A percentile compares a stretch with the other conserved stretches of the same genome.
Evolutionary conservation across 2,329 filamentous ascomycete species (phyloP).

Genomic region (Cladophialophora exuberans): DNA sequence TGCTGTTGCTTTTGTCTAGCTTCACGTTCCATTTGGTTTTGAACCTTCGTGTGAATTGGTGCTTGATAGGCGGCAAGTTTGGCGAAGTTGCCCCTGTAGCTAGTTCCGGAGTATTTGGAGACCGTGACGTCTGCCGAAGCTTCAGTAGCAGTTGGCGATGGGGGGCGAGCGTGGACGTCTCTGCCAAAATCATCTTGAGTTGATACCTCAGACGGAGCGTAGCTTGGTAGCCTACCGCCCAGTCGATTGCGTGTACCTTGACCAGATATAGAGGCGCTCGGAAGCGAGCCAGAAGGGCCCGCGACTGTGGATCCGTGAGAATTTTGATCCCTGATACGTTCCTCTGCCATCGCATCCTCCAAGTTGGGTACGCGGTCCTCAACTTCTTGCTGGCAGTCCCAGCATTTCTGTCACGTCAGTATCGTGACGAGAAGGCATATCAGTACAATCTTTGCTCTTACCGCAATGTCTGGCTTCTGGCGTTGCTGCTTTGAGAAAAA

Average conservation of each 20-base stretch:
- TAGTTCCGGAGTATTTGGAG: constrained; percentile 5
- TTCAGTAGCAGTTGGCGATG: constrained; percentile 6
- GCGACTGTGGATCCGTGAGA: neutral
- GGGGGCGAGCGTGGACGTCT: neutral
- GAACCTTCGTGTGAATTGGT: constrained; percentile 9
- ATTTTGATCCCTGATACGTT: constrained; percentile 34
- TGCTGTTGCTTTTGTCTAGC: constrained; percentile 14
- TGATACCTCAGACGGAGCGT: no score
- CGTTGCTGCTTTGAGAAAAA: constrained; percentile 56
- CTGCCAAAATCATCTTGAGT: no score
- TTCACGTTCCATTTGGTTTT: constrained; percentile 19
- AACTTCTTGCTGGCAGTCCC: constrained; percentile 42
- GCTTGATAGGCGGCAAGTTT: constrained; percentile 14
- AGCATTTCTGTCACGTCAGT: constrained; percentile 44
- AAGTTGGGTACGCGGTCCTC: constrained; percentile 38
- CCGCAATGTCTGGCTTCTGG: constrained; percentile 48
- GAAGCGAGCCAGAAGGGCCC: constrained; percentile 17
- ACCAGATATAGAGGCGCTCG: no score
- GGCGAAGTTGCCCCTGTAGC: constrained; percentile 2
- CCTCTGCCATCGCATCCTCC: constrained; percentile 36
- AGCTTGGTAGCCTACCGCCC: no score
- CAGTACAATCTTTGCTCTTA: constrained; percentile 36
- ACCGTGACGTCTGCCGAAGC: neutral
- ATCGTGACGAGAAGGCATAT: neutral
- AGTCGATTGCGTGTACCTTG: no score